These are phyloP conservation scores for Carex myosuroides DNA, from an alignment of 176 grass and related monocot species.

Conservation along the genomic window DNA sequence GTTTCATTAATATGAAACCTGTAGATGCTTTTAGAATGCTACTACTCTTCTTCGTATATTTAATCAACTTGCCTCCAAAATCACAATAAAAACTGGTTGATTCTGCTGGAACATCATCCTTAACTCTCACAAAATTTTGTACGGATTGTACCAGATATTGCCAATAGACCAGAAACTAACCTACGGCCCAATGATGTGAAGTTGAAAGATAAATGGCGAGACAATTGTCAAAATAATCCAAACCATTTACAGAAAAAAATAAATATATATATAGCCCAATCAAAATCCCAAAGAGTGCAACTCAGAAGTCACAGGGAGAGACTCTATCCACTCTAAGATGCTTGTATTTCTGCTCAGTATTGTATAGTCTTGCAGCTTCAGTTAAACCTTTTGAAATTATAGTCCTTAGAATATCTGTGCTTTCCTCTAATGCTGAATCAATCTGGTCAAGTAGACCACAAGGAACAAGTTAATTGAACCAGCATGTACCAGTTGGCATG, in stretches of 20 bases:
- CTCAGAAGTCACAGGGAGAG: slow-evolving; percentile 29
- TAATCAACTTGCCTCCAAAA: not conserved
- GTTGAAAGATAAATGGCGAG: not conserved
- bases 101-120: not conserved
- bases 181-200: not conserved
- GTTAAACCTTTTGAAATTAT: slow-evolving; percentile 50
- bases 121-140: not conserved
- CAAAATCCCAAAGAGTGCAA: not conserved
- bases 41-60: not conserved
- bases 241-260: not conserved
- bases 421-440: slow-evolving; percentile 68
- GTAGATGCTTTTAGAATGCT: not conserved
- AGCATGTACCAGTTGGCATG: slow-evolving; percentile 15
- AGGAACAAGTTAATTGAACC: not conserved
- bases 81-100: not conserved
- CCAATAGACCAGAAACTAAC: not conserved
- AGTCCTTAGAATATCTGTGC: slow-evolving; percentile 56
- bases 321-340: slow-evolving; percentile 49
- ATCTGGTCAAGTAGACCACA: slow-evolving; percentile 40
- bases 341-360: slow-evolving; percentile 78
- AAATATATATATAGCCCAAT: not conserved
- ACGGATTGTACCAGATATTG: not conserved
- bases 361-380: slow-evolving; percentile 41
- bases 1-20: too few relatives aligned
- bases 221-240: not conserved